Evolutionary conservation across 2,329 filamentous ascomycete genomes (phyloP), one percentile per base, ranked within the genome.

Genomic region (Metarhizium humberi): DNA sequence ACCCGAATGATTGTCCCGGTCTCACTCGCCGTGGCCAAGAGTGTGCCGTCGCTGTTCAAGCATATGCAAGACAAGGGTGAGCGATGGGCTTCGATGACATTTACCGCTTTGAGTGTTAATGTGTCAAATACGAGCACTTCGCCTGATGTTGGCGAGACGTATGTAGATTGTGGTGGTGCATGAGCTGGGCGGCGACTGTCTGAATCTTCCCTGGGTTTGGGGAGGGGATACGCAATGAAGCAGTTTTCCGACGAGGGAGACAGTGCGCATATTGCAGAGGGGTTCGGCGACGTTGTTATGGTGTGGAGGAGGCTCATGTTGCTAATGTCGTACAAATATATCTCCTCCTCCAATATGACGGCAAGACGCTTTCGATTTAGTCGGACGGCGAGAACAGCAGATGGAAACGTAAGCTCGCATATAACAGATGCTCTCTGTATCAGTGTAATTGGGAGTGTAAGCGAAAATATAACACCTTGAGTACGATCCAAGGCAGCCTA

Each of bases 311-410:
- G 82, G 65, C 88, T 92, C 92, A 99, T 97, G 68, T 96, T 97
- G 72, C 92, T 91, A 61, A 99, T 97, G 70, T 99, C 94, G 75
- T 99, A 99, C 51, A 99, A 81, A 73, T 97, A 99, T 59, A 97
- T 95, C 69, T 96, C 88, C 64, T 96, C 91, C 69, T 99, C 94
- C 55, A 97, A 80, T 14, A 97, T 86, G 36, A 99, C 92, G 13
- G 94, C 90, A 30, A 99, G 80, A 42, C 94, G 86, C 71, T 96
- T 97, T 62, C 94, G 83, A 71, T 99, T 99, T 65, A 99, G 78
- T 61, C 92, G 88, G 57, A 99, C 90, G 20, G 92, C 92, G 45
- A 97, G 82, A 11, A 99, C 91, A 51, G 92, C 91, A n/a, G 92
- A 95, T 13, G 92, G 92, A 64, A 99, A 99, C 3, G 92, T 97